Conservation (phyloP, 305 asterid species). For the Fraxinus baroniana region DNA sequence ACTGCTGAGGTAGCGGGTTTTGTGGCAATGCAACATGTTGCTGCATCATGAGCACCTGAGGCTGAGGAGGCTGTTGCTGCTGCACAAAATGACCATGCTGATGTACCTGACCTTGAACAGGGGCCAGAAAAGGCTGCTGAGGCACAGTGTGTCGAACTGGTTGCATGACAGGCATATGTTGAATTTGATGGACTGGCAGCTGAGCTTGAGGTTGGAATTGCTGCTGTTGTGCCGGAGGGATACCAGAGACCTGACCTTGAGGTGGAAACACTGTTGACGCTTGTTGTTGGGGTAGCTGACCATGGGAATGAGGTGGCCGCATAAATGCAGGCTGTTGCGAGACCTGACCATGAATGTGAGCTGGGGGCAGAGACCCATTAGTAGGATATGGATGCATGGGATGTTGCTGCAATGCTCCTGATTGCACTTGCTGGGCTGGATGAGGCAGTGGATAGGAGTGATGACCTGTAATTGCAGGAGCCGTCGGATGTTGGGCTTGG, state of each 20-base stretch:
- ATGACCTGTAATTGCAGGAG: conserved; percentile 57
- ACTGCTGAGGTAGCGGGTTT: conserved; percentile 52
- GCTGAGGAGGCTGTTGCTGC: conserved; percentile 51
- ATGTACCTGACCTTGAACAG: conserved; percentile 49
- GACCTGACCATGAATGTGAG: conserved; percentile 51
- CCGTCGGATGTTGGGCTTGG: conserved; percentile 45
- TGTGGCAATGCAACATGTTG: conserved; percentile 35
- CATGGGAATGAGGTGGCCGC: conserved; percentile 57
- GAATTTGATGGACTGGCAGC: conserved; percentile 43
- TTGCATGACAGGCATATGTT: conserved; percentile 51
- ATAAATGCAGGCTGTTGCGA: conserved; percentile 53
- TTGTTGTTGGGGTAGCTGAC: conserved; percentile 50
- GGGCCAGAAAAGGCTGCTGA: conserved; percentile 51
- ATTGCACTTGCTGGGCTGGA: conserved; percentile 51
- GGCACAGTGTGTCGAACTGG: conserved; percentile 54
- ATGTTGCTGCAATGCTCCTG: conserved; percentile 50
- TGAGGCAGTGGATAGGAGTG: conserved; percentile 68
- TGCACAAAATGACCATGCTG: conserved; percentile 47
- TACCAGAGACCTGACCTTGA: conserved; percentile 45
- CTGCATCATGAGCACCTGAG: conserved; percentile 59
- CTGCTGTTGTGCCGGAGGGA: conserved; percentile 44
- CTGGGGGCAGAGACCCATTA: conserved; percentile 49
- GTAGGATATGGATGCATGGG: conserved; percentile 38
- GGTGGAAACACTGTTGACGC: conserved; percentile 38
- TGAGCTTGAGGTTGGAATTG: conserved; percentile 60